A percentile compares a stretch with the other conserved stretches of the same genome.
Evolutionary conservation across 208 protist species (phyloP).

Genomic region (Kentomonas sorsogonicus): DNA sequence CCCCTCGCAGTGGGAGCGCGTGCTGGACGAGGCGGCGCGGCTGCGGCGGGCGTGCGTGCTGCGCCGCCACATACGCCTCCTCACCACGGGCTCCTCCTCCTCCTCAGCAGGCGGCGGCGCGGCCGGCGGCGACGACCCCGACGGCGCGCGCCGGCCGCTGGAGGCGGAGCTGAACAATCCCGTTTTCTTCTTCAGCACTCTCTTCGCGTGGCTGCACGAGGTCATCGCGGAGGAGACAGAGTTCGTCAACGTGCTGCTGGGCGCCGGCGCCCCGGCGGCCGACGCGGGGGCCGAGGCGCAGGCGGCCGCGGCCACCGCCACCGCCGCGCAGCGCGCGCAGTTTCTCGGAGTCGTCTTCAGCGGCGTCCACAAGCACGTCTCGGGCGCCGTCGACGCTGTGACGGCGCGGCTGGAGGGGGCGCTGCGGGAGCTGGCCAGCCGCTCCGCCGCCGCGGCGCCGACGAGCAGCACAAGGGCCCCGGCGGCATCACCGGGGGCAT

Average conservation of each 20-base stretch:
- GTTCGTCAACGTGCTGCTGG: slow-evolving; percentile 56
- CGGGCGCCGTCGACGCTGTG: slow-evolving; percentile 47
- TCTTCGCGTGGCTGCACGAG: slow-evolving; percentile 86
- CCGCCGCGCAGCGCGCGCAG: neutral
- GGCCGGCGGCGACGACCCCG: neutral
- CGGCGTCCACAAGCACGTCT: slow-evolving; percentile 62
- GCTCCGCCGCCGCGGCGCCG: neutral
- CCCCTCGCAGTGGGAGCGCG: slow-evolving; percentile 40
- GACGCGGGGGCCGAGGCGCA: neutral
- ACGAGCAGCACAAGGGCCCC: neutral
- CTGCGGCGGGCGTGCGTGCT: slow-evolving; percentile 66
- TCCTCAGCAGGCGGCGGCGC: slow-evolving; percentile 26
- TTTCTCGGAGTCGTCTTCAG: slow-evolving; percentile 64
- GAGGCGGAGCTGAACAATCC: slow-evolving; percentile 80
- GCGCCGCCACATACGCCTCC: slow-evolving; percentile 78
- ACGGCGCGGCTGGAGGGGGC: slow-evolving; percentile 40
- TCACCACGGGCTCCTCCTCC: slow-evolving; percentile 66
- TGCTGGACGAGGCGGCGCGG: slow-evolving; percentile 69
- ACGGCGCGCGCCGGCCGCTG: slow-evolving; percentile 40
- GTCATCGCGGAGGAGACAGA: slow-evolving; percentile 75
- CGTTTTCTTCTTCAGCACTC: slow-evolving; percentile 72
- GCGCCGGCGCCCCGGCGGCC: neutral
- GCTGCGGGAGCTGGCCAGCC: neutral
- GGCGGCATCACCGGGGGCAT: slow-evolving; percentile 32
- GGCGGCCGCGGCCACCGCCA: neutral